Conservation (phyloP, 768 basidiomycete genomes). For the Ramaria rubella region DNA sequence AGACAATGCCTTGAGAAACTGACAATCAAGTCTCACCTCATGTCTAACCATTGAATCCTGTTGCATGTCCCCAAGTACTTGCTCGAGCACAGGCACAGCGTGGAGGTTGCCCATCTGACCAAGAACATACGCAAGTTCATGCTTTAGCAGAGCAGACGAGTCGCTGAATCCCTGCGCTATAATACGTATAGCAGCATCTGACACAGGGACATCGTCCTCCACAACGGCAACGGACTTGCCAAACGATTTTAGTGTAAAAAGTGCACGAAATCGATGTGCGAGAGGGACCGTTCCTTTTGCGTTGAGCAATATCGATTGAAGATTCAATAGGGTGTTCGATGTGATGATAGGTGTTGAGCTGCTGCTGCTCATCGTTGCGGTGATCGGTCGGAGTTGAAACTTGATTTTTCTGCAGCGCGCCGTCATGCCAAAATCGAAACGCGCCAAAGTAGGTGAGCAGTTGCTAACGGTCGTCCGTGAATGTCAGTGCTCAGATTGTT, state of each 20-base stretch:
- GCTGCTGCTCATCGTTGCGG: neutral
- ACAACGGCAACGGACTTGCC: slow-evolving; percentile 30
- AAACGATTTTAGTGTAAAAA: slow-evolving; percentile 88
- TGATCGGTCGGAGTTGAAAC: neutral
- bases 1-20: neutral
- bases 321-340: slow-evolving; percentile 49
- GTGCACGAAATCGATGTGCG: slow-evolving; percentile 80
- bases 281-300: slow-evolving; percentile 62
- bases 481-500: slow-evolving; percentile 8
- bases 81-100: slow-evolving; percentile 75
- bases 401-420: slow-evolving; percentile 1
- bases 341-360: slow-evolving; percentile 8
- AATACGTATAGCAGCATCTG: slow-evolving; percentile 10
- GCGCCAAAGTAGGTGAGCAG: slow-evolving; percentile 75
- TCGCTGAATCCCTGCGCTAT: slow-evolving; percentile 65
- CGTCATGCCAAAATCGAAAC: slow-evolving; percentile 83
- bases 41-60: slow-evolving; percentile 98
- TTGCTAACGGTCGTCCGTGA: neutral
- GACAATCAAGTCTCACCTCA: slow-evolving; percentile 50
- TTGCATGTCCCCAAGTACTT: slow-evolving; percentile 57
- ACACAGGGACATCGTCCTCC: neutral
- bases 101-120: slow-evolving; percentile 76
- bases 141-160: slow-evolving; percentile 85
- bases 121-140: slow-evolving; percentile 95
- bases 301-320: slow-evolving; percentile 79